These are phyloP conservation scores for Raffaelea ambrosiae DNA, from an alignment of 2,329 filamentous ascomycete genomes.

Conservation along the genomic window DNA sequence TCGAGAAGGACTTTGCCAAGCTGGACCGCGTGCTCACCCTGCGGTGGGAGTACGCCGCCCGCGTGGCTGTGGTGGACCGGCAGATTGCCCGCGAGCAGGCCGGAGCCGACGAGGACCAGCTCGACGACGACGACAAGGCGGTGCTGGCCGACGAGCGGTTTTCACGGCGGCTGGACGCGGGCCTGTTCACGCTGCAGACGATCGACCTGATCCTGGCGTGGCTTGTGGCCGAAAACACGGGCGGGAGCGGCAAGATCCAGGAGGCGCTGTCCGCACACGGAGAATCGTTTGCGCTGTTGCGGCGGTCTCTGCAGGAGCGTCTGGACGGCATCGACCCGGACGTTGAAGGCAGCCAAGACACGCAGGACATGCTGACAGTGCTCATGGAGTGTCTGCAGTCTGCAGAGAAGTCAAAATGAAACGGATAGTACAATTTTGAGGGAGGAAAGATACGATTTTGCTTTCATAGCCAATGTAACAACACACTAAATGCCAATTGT, in stretches of 20 bases:
- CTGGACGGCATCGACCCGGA: conserved; percentile 38
- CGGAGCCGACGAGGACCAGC: conserved; percentile 44
- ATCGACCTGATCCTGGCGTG: conserved; percentile 82
- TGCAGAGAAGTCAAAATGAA: conserved; percentile 1
- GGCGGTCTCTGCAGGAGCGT: conserved; percentile 57
- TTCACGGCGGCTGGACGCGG: conserved; percentile 69
- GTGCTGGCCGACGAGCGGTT: conserved; percentile 63
- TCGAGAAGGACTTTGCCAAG: conserved; percentile 91
- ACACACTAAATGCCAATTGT: no score
- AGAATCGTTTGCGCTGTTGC: conserved; percentile 55
- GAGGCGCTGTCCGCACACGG: conserved; percentile 58
- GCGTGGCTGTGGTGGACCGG: conserved; percentile 54
- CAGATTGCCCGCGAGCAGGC: conserved; percentile 40
- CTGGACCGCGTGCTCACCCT: conserved; percentile 62
- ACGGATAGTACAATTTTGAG: neutral
- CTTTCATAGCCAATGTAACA: no score
- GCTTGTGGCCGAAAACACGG: conserved; percentile 82
- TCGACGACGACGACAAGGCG: conserved; percentile 48
- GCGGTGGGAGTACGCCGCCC: conserved; percentile 59
- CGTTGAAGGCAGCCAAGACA: conserved; percentile 49
- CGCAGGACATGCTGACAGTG: conserved; percentile 45
- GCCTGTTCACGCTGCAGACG: conserved; percentile 73
- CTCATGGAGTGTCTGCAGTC: conserved; percentile 39
- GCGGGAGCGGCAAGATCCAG: conserved; percentile 57
- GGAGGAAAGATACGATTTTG: no score